phyloP scores from a whole-genome alignment of 2,329 filamentous ascomycete species.

The Nemania serpens region DNA sequence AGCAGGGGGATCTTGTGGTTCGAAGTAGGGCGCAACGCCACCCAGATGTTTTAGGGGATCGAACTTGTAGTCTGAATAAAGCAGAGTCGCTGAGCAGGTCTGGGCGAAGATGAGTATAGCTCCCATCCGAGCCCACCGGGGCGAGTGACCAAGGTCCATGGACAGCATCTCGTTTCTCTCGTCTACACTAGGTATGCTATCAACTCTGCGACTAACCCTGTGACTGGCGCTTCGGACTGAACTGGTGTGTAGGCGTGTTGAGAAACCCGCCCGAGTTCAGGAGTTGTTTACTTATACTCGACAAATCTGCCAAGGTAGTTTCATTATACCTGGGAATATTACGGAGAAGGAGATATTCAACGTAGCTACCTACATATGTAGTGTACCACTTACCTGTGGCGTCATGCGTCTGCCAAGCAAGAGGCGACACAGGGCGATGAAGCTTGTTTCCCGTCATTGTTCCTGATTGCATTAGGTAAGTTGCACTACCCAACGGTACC shows the following conservation, averaged over 20 bases:
- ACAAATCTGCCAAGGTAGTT: too few species aligned
- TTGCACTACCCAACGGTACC: too few species aligned
- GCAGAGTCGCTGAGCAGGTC: conserved; percentile 26
- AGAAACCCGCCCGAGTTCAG: not conserved
- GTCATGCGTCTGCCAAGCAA: conserved; percentile 21
- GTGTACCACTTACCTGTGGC: too few species aligned
- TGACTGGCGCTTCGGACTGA: not conserved
- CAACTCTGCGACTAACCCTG: not conserved
- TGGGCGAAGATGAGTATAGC: conserved; percentile 9
- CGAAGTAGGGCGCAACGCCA: conserved; percentile 63
- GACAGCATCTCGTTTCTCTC: conserved; percentile 13
- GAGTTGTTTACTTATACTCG: not conserved
- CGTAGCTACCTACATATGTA: not conserved
- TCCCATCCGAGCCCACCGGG: conserved; percentile 18
- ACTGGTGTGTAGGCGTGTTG: not conserved
- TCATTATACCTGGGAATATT: too few species aligned
- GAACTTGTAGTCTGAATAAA: conserved; percentile 56
- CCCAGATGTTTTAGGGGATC: conserved; percentile 59
- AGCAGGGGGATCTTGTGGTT: conserved; percentile 54
- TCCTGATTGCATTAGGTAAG: conserved; percentile 13
- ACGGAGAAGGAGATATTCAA: not conserved
- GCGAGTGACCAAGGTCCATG: not conserved
- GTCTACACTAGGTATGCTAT: not conserved
- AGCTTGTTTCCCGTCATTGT: conserved; percentile 14
- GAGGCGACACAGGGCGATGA: conserved; percentile 7